Base-by-base conservation (phyloP, 768 basidiomycete genomes). In the Ephemerocybe angulata region DNA sequence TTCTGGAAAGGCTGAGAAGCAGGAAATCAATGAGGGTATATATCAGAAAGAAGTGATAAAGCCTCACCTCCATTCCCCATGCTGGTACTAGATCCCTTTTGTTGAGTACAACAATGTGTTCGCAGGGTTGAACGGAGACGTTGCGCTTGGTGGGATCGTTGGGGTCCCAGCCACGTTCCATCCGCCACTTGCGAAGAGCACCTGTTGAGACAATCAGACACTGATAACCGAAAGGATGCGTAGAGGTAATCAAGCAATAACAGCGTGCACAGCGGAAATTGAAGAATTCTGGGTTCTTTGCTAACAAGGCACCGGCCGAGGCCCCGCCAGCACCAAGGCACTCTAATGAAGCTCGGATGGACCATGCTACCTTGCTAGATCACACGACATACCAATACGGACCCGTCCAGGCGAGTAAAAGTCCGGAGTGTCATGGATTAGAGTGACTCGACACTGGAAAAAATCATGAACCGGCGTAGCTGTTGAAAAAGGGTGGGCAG, bases 1-100 rank as follows among this genome's bases (percentile, higher is more conserved):
- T 69, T 79, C 42, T 80, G 79, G 66, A 93, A 90, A 50, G 90
- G 88, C 89, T 92, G 58, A 17, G 42, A 48, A 53, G 8, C 31
- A 60, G 57, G 59, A 42, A 53, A 43, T 44, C 44, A 53, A 44
- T 48, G 50, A 31, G 35, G 19, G 28, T 38, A 24, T 25, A 21
- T 50, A 31, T 35, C 38, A 33, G 35, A 52, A 50, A 53, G 44
- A 25, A 24, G 52, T 57, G 43, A 50, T 40, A 60, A 47, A 44
- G 25, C 29, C 54, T 61, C 63, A 95, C 96, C 80, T 90, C 82
- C 62, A 94, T 80, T 31, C 93, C 94, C 85, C 90, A 90, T 63
- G 81, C 77, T 40, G 94, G 85, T 8, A 95, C 93, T 50, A 98
- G 76, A 72, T 99, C 96, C 38, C 88, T 81, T 74, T 98, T 98